Conservation (phyloP, 371 early-diverging fungal species). For the Gilbertella persicaria region DNA sequence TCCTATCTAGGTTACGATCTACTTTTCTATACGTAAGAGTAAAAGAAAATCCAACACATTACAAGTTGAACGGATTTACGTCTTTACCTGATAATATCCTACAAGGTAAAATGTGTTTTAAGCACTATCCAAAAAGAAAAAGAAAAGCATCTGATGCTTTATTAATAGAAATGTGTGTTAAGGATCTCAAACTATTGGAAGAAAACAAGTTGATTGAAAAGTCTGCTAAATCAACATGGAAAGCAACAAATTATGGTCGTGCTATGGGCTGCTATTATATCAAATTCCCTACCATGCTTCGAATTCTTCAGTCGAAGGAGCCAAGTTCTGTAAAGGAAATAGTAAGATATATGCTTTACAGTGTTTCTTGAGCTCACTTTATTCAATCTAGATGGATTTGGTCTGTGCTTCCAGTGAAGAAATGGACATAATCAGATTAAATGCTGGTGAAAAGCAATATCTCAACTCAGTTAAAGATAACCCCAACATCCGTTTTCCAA, state of each 20-base stretch:
- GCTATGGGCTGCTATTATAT: conserved; percentile 61
- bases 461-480: conserved; percentile 40
- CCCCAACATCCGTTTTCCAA: conserved; percentile 41
- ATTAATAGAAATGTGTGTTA: conserved; percentile 53
- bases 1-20: conserved; percentile 71
- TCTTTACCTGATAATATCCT: conserved; percentile 42
- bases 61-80: conserved; percentile 39
- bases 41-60: conserved; percentile 61
- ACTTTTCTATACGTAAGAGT: conserved; percentile 75
- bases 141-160: no score
- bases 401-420: conserved; percentile 47
- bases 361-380: neutral
- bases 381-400: conserved; percentile 33
- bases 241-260: conserved; percentile 41
- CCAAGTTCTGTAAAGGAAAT: conserved; percentile 32
- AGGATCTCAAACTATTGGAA: conserved; percentile 43
- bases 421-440: conserved; percentile 39
- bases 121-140: neutral
- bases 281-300: conserved; percentile 41
- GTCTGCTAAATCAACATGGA: neutral
- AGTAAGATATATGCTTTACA: conserved; percentile 21
- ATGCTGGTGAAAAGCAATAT: conserved; percentile 49
- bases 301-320: conserved; percentile 23
- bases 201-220: conserved; percentile 24
- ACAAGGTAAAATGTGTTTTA: conserved; percentile 33